Evolutionary conservation across 148 eudicot species (phyloP).

Genomic region (Bassia scoparia): DNA sequence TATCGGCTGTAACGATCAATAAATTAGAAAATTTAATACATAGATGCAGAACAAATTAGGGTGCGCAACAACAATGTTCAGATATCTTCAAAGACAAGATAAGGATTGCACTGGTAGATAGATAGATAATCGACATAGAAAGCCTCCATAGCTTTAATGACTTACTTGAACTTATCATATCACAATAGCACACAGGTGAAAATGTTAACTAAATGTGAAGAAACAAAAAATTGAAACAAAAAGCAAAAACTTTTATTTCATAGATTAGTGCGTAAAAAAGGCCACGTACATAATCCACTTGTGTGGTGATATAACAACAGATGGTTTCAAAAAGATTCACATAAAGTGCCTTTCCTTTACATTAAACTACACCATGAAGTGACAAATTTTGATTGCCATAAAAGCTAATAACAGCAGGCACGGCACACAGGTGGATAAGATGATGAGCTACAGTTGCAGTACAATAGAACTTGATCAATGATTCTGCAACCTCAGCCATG

Average conservation of each 20-base stretch:
- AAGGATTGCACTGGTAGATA: conserved; percentile 1
- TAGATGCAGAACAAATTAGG: neutral
- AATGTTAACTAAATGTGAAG: neutral
- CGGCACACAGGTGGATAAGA: no score
- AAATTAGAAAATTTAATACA: neutral
- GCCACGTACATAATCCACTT: no score
- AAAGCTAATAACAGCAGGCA: no score
- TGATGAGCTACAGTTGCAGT: no score
- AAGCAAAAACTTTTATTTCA: neutral
- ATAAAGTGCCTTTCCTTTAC: no score
- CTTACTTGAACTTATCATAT: neutral
- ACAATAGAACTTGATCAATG: no score
- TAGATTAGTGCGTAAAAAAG: no score
- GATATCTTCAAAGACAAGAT: neutral
- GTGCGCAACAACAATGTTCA: neutral
- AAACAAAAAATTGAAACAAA: neutral
- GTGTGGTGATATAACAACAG: no score
- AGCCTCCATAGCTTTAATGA: neutral
- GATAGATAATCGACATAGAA: neutral
- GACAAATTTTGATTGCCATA: no score
- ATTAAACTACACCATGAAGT: no score
- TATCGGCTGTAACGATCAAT: neutral
- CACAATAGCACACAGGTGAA: neutral
- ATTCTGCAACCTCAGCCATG: no score
- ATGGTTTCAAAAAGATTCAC: no score